Conservation (phyloP, 768 basidiomycete genomes). For the Kwoniella mangroviensis region DNA sequence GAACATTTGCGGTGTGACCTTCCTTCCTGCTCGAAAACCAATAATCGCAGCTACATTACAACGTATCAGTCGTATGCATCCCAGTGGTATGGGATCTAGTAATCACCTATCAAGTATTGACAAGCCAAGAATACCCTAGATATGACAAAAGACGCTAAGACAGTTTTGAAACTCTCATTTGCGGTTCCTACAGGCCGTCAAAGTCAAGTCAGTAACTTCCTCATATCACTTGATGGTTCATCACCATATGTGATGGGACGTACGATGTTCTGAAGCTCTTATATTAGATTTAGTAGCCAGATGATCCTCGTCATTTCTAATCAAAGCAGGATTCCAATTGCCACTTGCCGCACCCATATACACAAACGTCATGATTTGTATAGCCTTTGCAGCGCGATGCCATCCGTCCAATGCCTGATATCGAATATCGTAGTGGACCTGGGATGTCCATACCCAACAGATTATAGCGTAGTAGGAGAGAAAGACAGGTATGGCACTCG, state of each 20-base stretch:
- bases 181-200: conserved; percentile 17
- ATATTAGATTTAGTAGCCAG: not conserved
- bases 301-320: conserved; percentile 20
- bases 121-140: conserved; percentile 31
- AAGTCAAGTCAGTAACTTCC: not conserved
- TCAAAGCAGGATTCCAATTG: conserved; percentile 36
- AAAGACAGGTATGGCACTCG: conserved; percentile 39
- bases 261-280: conserved; percentile 11
- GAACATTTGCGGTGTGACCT: conserved; percentile 8
- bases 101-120: conserved; percentile 39
- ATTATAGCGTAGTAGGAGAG: conserved; percentile 45
- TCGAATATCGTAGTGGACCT: conserved; percentile 40
- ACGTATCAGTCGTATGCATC: not conserved
- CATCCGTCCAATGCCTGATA: conserved; percentile 43
- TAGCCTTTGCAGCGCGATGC: conserved; percentile 35
- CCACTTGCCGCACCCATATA: conserved; percentile 48
- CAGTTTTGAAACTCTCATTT: conserved; percentile 36
- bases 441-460: conserved; percentile 43
- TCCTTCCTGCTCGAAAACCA: conserved; percentile 23
- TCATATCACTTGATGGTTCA: not conserved
- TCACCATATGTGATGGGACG: not conserved
- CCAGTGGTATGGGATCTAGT: too few species aligned
- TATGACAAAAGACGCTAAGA: conserved; percentile 33
- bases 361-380: conserved; percentile 42
- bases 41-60: conserved; percentile 21